Evolutionary conservation across 139 green algal genomes (phyloP).

Genomic region (Mesotaenium endlicherianum): DNA sequence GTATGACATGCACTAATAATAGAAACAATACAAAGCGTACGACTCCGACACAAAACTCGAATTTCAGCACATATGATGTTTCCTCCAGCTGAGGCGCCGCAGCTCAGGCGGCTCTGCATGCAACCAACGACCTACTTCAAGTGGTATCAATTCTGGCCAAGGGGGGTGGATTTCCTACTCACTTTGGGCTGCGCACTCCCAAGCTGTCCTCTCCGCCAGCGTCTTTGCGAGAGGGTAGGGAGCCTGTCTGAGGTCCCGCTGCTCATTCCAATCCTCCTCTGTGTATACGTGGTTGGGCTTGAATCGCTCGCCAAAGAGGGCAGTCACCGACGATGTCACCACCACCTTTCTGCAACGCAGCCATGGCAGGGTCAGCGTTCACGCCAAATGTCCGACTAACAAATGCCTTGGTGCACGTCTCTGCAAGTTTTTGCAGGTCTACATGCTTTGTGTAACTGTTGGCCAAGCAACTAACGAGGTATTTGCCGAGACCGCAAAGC

Average conservation of each 20-base stretch:
- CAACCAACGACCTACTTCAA: too few species aligned
- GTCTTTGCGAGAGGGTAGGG: conserved; percentile 76
- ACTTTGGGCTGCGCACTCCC: conserved; percentile 53
- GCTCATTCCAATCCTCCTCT: conserved; percentile 77
- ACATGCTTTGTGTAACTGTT: neutral
- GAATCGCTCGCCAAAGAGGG: neutral
- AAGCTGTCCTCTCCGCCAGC: conserved; percentile 67
- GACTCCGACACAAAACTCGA: too few species aligned
- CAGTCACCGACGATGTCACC: neutral
- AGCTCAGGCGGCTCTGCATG: too few species aligned
- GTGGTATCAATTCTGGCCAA: too few species aligned
- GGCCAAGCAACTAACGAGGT: neutral
- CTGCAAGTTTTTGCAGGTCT: neutral
- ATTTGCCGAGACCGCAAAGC: neutral
- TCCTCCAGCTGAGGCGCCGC: too few species aligned
- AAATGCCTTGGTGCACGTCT: neutral
- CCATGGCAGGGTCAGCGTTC: neutral
- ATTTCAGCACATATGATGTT: too few species aligned
- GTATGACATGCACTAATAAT: too few species aligned
- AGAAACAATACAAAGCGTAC: too few species aligned
- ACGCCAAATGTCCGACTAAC: too few species aligned
- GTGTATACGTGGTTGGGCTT: conserved; percentile 12
- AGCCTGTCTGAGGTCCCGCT: conserved; percentile 59
- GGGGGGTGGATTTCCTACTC: conserved; percentile 54
- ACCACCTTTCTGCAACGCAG: conserved; percentile 3